Evolutionary conservation across 768 basidiomycete species (phyloP).

Genomic region (Clavulina sp.): DNA sequence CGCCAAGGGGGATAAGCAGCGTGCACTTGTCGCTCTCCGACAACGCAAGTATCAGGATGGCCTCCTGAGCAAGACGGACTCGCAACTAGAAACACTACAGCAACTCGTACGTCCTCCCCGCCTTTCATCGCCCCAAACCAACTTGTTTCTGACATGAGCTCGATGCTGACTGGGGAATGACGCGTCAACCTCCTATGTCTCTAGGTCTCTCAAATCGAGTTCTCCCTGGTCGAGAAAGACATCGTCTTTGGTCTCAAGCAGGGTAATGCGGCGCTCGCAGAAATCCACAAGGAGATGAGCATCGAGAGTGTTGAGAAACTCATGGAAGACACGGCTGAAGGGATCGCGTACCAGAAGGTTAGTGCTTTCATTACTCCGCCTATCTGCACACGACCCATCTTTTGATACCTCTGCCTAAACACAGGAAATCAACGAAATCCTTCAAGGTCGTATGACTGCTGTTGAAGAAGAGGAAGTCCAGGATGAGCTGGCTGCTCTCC

Average conservation of each 20-base stretch:
- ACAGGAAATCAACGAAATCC: constrained; percentile 82
- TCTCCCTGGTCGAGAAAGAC: constrained; percentile 83
- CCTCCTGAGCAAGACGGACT: constrained; percentile 73
- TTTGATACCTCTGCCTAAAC: background rate
- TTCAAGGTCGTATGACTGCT: constrained; percentile 60
- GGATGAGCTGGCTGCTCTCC: constrained; percentile 53
- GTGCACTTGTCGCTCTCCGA: constrained; percentile 74
- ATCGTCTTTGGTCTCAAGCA: constrained; percentile 85
- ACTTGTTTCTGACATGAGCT: no score
- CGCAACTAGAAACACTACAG: constrained; percentile 75
- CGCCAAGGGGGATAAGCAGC: constrained; percentile 62
- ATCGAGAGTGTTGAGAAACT: constrained; percentile 85
- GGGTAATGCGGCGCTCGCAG: constrained; percentile 82
- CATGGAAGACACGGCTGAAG: constrained; percentile 84
- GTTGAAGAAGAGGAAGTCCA: constrained; percentile 95
- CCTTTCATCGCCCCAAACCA: background rate
- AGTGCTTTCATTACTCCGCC: constrained; percentile 13
- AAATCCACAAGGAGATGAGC: constrained; percentile 89
- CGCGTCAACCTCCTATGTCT: background rate
- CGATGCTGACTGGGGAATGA: no score
- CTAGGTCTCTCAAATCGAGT: constrained; percentile 92
- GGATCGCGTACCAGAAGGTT: constrained; percentile 79
- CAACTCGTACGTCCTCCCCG: constrained; percentile 43
- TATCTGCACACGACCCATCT: constrained; percentile 5
- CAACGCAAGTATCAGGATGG: constrained; percentile 88